Base-by-base conservation (phyloP, 1,284 basidiomycete genomes). In the Pulchroboletus neoregius region DNA sequence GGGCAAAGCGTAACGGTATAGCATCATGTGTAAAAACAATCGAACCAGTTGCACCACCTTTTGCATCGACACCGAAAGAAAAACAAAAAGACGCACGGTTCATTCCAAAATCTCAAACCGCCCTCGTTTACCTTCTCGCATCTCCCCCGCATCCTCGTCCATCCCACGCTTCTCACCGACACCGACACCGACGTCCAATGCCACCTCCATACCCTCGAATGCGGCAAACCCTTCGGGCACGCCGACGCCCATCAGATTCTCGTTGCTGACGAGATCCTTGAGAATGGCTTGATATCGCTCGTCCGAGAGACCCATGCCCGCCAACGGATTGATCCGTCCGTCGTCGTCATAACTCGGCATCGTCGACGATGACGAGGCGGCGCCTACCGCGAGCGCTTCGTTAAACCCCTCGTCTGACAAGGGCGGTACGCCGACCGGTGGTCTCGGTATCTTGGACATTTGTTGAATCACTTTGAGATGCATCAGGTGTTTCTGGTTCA, bases 381-480 rank as follows among this genome's bases (percentile, higher is more conserved):
- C 56, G 11, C 57, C 61, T 2, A 66, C 65, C 2, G 67, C 70
- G 36, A 80, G 69, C 26, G 77, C 78, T 52, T 80, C 72, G 55
- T 82, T 75, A 57, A 89, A 79, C 3, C 72, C 68, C 42, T 69
- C 61, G 58, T 87, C 85, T 11, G 80, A 80, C 23, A 86, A 69
- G 2, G 84, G 82, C 0, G 89, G 83, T 16, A 86, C 74, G 7
- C 87, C 87, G n/a, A 88, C 68, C 2, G 80, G 75, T 16, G 85
- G 77, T 16, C 53, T 56, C 2, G 87, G 82, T 20, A 93, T 68
- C 53, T 77, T 78, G 34, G 83, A 78, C 69, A 92, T 81, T 61
- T 87, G 80, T 67, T 93, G 88, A 55, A 94, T 91, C 39, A 87
- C 84, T 67, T 94, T 94, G 54, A 96, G 81, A 62, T 97, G 94